Evolutionary conservation across 1,284 basidiomycete genomes (phyloP).

Genomic region (Hemileia vastatrix): DNA sequence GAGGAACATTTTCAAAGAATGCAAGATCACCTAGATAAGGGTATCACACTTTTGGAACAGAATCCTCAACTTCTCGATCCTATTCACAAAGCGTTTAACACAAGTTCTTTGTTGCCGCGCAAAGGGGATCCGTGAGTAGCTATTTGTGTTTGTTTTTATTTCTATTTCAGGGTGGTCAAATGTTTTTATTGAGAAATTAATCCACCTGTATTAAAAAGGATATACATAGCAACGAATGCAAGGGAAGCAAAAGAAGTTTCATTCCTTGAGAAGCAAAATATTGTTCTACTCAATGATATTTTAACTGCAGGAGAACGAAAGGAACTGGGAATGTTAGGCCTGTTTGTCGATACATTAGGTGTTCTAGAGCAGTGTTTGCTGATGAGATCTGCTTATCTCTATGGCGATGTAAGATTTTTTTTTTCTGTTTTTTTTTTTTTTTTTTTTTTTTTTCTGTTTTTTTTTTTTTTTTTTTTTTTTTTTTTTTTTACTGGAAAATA

Average conservation of each 20-base stretch:
- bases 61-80: slow-evolving; percentile 5
- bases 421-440: not conserved
- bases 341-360: slow-evolving; percentile 11
- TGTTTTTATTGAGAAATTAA: not conserved
- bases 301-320: slow-evolving; percentile 6
- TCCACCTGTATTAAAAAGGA: not conserved
- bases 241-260: slow-evolving; percentile 3
- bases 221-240: slow-evolving; percentile 18
- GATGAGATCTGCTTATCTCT: slow-evolving; percentile 16
- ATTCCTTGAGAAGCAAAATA: slow-evolving; percentile 5
- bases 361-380: slow-evolving; percentile 17
- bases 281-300: slow-evolving; percentile 16
- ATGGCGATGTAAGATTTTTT: slow-evolving; percentile 11
- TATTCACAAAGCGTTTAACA: slow-evolving; percentile 6
- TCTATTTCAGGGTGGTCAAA: not conserved
- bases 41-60: slow-evolving; percentile 7
- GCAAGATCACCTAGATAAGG: not conserved
- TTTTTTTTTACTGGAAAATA: not conserved
- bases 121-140: slow-evolving; percentile 15
- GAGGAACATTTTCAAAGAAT: too few species aligned
- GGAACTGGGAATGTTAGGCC: slow-evolving; percentile 4
- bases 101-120: slow-evolving; percentile 8
- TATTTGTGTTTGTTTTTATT: not conserved
- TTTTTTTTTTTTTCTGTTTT: not conserved
- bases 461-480: not conserved